Conservation (phyloP, 345 rosid species). For the Citrus glauca region DNA sequence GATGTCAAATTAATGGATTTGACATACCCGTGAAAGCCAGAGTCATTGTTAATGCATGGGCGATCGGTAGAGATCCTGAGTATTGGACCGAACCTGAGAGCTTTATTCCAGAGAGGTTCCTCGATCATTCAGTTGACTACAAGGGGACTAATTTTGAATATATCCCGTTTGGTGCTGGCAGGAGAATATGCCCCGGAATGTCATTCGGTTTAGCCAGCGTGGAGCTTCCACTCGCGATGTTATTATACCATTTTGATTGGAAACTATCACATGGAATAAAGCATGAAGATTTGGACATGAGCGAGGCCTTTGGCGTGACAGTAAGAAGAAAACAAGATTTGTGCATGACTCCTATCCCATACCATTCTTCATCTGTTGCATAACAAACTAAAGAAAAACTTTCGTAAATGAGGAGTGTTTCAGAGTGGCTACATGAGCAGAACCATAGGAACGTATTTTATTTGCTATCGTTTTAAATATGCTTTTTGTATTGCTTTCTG, state of each 20-base stretch:
- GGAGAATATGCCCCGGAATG: conserved; percentile 27
- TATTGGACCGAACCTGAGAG: conserved; percentile 17
- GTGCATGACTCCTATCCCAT: conserved; percentile 7
- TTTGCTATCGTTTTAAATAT: too few species aligned
- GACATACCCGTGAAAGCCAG: not conserved
- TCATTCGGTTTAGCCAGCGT: not conserved
- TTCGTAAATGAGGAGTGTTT: not conserved
- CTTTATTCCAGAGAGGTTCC: conserved; percentile 20
- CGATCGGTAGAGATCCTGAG: conserved; percentile 9
- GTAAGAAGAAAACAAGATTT: conserved; percentile 8
- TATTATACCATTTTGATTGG: conserved; percentile 30
- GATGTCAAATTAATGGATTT: conserved; percentile 3
- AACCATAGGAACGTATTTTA: too few species aligned
- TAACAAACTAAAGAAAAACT: not conserved
- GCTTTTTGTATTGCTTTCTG: too few species aligned
- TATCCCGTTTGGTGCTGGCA: conserved; percentile 27
- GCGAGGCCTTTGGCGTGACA: conserved; percentile 1
- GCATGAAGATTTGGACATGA: conserved; percentile 14
- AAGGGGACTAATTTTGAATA: conserved; percentile 15
- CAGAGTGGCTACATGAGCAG: not conserved
- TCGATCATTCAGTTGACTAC: conserved; percentile 7
- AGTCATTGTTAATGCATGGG: conserved; percentile 11
- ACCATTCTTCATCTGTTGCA: not conserved
- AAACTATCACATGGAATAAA: conserved; percentile 6
- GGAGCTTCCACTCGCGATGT: conserved; percentile 14